phyloP scores from a whole-genome alignment of 2,329 filamentous ascomycete species.

The Xylariaceae sp. region DNA sequence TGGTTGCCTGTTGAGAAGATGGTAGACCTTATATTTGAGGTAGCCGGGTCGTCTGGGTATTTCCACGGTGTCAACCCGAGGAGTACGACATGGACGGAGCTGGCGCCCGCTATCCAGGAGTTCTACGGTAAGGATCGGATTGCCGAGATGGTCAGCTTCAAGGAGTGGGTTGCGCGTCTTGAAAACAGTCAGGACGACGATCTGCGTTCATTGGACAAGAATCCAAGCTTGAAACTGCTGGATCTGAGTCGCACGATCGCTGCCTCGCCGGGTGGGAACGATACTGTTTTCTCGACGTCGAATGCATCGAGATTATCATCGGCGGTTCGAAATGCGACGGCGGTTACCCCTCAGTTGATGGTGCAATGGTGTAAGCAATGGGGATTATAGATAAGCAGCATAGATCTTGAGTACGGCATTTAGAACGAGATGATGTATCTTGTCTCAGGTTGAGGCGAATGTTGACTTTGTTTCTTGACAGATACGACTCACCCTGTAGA shows the following conservation, averaged over 20 bases:
- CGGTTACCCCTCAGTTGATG: constrained; percentile 42
- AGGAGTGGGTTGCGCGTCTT: constrained; percentile 43
- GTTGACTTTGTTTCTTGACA: too few relatives aligned
- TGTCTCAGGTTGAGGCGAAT: too few relatives aligned
- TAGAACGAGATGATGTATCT: too few relatives aligned
- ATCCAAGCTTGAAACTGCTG: constrained; percentile 47
- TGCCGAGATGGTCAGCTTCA: constrained; percentile 36
- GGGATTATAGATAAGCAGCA: constrained; percentile 25
- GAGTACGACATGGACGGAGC: constrained; percentile 34
- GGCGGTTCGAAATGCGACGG: constrained; percentile 37
- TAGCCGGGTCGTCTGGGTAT: constrained; percentile 37
- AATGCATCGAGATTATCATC: constrained; percentile 12
- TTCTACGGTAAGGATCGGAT: constrained; percentile 36
- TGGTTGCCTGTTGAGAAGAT: constrained; percentile 52
- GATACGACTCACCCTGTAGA: too few relatives aligned
- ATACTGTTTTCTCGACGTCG: neutral
- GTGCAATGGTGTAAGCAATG: constrained; percentile 45
- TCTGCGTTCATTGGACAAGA: constrained; percentile 34
- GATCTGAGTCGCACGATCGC: constrained; percentile 15
- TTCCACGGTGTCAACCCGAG: constrained; percentile 48
- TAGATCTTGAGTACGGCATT: too few relatives aligned
- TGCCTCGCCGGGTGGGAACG: neutral
- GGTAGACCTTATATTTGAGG: constrained; percentile 42
- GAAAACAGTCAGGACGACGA: constrained; percentile 35
- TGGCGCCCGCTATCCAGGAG: constrained; percentile 37